A percentile compares a stretch with the other conserved stretches of the same genome.
These are phyloP conservation scores for Beverwykella pulmonaria DNA, from an alignment of 495 filamentous ascomycete genomes.

Conservation along the genomic window DNA sequence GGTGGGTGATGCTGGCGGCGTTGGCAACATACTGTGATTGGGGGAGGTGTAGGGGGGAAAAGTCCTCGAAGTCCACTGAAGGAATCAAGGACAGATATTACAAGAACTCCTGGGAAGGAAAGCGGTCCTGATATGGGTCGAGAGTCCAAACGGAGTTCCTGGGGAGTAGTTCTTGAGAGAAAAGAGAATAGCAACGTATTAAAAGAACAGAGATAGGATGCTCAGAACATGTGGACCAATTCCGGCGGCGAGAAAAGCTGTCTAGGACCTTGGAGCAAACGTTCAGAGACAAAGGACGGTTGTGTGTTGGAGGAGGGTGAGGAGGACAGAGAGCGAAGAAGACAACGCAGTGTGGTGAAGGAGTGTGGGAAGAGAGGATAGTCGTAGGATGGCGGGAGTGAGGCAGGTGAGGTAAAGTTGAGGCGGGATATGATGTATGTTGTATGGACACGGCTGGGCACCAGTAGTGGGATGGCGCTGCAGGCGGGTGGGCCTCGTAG, in stretches of 20 bases:
- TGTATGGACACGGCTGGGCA: conserved; percentile 31
- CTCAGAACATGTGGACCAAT: conserved; percentile 16
- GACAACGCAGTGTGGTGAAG: conserved; percentile 17
- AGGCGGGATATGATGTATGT: conserved; percentile 39
- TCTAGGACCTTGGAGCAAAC: background rate
- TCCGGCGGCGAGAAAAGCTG: conserved; percentile 7
- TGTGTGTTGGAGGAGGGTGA: conserved; percentile 6
- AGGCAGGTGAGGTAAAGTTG: conserved; percentile 18
- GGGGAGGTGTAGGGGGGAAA: conserved; percentile 1
- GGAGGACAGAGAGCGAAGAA: conserved; percentile 1
- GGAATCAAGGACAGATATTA: conserved; percentile 40
- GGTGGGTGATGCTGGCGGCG: conserved; percentile 63
- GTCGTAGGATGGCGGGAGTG: conserved; percentile 16
- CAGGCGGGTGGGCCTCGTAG: conserved; percentile 7
- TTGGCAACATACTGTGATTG: conserved; percentile 56
- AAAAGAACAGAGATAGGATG: conserved; percentile 32
- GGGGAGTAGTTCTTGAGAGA: conserved; percentile 8
- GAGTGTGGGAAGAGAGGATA: conserved; percentile 27
- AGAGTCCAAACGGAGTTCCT: conserved; percentile 22
- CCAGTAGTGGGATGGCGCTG: conserved; percentile 11
- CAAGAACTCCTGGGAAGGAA: conserved; percentile 9
- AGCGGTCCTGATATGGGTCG: conserved; percentile 2
- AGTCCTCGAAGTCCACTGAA: conserved; percentile 42
- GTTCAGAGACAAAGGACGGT: conserved; percentile 4
- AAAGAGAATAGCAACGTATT: conserved; percentile 37